A percentile compares a stretch with the other conserved stretches of the same genome.
Conservation (phyloP, 2,329 filamentous ascomycete genomes). For the Botrytis medusae region DNA sequence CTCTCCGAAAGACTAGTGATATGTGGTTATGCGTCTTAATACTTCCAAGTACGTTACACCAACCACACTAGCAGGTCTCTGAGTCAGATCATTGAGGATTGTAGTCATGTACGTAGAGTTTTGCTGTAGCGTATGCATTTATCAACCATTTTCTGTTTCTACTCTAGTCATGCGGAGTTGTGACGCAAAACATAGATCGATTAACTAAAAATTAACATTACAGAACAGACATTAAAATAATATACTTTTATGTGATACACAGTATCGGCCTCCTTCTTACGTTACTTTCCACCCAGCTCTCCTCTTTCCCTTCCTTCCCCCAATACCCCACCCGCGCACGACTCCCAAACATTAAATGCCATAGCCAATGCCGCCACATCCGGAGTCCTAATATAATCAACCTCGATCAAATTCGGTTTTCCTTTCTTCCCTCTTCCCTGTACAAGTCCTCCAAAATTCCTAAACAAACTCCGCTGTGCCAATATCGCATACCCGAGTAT, state of each 20-base stretch:
- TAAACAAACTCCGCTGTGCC: constrained; percentile 1
- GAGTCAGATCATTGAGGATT: not conserved
- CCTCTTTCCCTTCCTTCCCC: not conserved
- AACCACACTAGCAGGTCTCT: not conserved
- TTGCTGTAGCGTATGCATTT: not conserved
- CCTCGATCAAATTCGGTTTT: constrained; percentile 6
- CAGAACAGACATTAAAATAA: not conserved
- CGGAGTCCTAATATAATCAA: constrained; percentile 1
- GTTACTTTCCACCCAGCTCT: no score
- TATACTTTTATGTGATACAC: not conserved
- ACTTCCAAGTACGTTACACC: not conserved
- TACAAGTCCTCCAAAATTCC: not conserved
- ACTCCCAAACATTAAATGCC: not conserved
- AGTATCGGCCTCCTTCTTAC: not conserved
- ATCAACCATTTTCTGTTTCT: not conserved
- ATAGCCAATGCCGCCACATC: constrained; percentile 7
- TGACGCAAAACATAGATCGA: not conserved
- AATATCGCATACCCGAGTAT: not conserved
- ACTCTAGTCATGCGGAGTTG: not conserved
- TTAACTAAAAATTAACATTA: not conserved
- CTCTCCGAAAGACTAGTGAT: not conserved
- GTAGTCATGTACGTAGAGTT: not conserved
- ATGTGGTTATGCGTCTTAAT: not conserved
- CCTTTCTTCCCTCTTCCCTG: not conserved
- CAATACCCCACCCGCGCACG: no score